Percentiles rank a stretch among this genome's conserved stretches.
Conservation (phyloP, 2,329 filamentous ascomycete genomes). For the Colletotrichum australisinense region DNA sequence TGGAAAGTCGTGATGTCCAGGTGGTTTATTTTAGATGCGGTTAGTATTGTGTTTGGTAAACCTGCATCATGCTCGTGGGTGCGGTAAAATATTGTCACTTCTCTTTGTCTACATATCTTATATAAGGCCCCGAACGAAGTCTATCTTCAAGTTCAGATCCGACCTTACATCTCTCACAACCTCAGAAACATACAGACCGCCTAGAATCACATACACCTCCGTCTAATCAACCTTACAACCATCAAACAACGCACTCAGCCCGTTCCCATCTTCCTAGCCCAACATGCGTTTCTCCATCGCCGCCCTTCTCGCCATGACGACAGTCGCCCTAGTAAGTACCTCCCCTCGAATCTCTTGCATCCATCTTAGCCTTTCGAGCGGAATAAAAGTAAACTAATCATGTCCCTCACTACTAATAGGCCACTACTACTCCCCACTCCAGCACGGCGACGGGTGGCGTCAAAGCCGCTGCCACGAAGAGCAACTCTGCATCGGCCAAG, state of each 20-base stretch:
- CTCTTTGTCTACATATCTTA: neutral
- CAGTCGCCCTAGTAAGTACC: neutral
- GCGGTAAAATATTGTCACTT: neutral
- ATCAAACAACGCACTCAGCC: neutral
- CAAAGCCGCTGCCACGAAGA: neutral
- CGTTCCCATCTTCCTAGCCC: neutral
- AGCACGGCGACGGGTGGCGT: neutral
- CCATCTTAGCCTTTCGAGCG: neutral
- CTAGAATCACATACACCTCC: neutral
- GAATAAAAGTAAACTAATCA: neutral
- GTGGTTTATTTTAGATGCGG: neutral
- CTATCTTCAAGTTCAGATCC: neutral
- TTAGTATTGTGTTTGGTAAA: neutral
- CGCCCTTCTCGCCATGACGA: neutral
- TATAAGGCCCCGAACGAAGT: neutral
- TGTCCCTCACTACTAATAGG: neutral
- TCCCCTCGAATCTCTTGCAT: neutral
- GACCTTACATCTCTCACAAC: neutral
- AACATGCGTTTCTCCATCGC: neutral
- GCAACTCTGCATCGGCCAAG: neutral
- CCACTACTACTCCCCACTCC: neutral
- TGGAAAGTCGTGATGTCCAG: neutral
- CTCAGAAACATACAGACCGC: neutral
- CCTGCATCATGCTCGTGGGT: neutral
- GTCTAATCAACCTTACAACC: neutral